Evolutionary conservation across 2,329 filamentous ascomycete species (phyloP), one percentile per base, ranked within the genome.

Genomic region (Apiospora pterosperma): DNA sequence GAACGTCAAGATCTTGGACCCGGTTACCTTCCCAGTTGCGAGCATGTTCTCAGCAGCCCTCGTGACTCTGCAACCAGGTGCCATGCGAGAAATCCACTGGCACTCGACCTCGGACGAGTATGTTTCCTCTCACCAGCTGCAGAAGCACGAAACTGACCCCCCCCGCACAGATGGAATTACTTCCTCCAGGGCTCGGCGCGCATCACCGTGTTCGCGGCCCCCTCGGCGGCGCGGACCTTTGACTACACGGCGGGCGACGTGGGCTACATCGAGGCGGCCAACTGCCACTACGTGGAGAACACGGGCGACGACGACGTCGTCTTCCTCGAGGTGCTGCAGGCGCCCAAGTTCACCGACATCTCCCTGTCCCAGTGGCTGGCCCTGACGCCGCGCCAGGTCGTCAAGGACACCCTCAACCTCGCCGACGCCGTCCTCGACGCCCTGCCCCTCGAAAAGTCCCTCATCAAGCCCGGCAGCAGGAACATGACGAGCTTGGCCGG

Each of bases 71-170:
- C 78, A 87, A 69, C 86, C 87, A 0, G 87, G 87, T n/a, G 86
- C 86, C 1, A 85, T 89, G 84, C 82, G 87, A 25, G 87, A 89
- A 71, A 76, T 90, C 52, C 87, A 89, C 76, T 89, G 87, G 86
- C 86, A 89, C 75, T 83, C 84, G 1, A 81, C 79, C 1, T 82
- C 79, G 10, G 86, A 88, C 71, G 86, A 89, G 73, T 89, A 41
- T 39, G 31, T 63, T 23, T 28, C 19, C 12, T 25, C 7, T 8
- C 8, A 5, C 36, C 36, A 11, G 5, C 1, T 10, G 21, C n/a
- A 21, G 5, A 44, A 14, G 12, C 16, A 44, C 21, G 1, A 14
- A 44, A 23, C 23, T 14, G 48, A 36, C n/a, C 39, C 7, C 3
- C 14, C 7, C 21, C 19, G 6, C 1, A 19, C 14, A 48, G 48